Base-by-base conservation (phyloP, 768 basidiomycete species). In the Boletales sp. region DNA sequence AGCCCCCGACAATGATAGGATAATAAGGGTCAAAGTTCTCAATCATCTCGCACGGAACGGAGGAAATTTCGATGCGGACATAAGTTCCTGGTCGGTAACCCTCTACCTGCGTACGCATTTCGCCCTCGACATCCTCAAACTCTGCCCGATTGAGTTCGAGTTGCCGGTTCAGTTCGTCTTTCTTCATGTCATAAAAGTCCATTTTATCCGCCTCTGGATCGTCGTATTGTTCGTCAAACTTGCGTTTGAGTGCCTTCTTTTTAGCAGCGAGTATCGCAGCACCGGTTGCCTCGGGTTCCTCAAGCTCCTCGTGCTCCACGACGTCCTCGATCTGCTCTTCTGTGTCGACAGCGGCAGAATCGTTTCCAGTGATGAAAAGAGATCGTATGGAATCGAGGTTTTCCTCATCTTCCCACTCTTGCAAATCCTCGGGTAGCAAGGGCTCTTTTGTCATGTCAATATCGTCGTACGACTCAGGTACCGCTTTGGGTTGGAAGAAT, bases 211-310 rank as follows among this genome's bases (percentile, higher is more conserved):
- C 76, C 39, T 89, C 86, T 3, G 89, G 87, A 57, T 94, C 91
- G 65, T 96, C 93, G 68, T 97, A 97, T 69, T 95, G 88, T 59
- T 92, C 90, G 69, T 99, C 91, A 64, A 99, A 99, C 67, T 95
- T 94, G 57, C 85, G 83, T 70, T 96, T 96, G 51, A 97, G 79
- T 2, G 78, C 82, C 58, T 90, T 91, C 72, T 97, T 97, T 73
- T 95, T 97, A 30, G 80, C 77, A 9, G 87, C 82, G 33, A 97
- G 82, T 2, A 79, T 74, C 30, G 74, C 72, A 25, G 76, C 77
- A 30, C 73, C 72, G 12, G 73, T 58, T 0, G 72, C 63, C 50
- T 77, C 71, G 5, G 54, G 35, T 1, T 54, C 54, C 14, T 54
- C 55, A 8, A 38, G 0, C 28, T 75, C 74, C 32, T 62, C 71